These are phyloP conservation scores for Hericium alpestre DNA, from an alignment of 768 basidiomycete species.

Conservation along the genomic window DNA sequence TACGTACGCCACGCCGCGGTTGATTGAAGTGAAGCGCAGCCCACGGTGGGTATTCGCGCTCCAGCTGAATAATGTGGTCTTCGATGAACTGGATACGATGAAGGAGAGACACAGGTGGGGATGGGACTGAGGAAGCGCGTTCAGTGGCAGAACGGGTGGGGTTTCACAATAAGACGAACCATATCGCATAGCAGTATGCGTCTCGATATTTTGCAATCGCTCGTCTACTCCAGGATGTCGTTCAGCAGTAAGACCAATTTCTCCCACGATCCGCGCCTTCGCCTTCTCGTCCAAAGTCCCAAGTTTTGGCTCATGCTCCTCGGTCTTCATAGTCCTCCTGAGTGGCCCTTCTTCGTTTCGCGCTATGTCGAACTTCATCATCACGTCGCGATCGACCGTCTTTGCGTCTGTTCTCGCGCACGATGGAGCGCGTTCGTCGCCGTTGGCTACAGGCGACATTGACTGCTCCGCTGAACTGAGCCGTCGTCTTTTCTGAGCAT, in stretches of 20 bases:
- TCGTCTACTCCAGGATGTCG: conserved; percentile 53
- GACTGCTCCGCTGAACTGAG: conserved; percentile 7
- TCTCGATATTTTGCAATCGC: conserved; percentile 56
- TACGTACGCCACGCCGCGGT: conserved; percentile 64
- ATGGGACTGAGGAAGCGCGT: conserved; percentile 42
- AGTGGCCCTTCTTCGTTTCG: conserved; percentile 75
- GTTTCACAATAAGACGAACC: conserved; percentile 29
- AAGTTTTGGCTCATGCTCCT: background rate
- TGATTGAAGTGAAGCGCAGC: conserved; percentile 84
- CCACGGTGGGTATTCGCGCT: conserved; percentile 82
- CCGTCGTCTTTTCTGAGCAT: conserved; percentile 42
- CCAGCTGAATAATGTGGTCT: conserved; percentile 64
- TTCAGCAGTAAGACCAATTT: conserved; percentile 24
- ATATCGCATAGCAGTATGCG: conserved; percentile 64
- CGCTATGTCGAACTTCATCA: conserved; percentile 84
- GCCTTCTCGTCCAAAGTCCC: background rate
- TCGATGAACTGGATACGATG: conserved; percentile 61
- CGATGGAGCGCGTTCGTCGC: conserved; percentile 27
- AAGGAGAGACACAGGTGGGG: conserved; percentile 52
- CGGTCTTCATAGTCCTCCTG: conserved; percentile 41
- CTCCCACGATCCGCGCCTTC: no score
- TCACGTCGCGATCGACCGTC: conserved; percentile 57
- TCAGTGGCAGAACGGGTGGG: background rate
- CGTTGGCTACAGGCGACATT: background rate
- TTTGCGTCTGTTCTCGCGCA: conserved; percentile 73